These are phyloP conservation scores for Aureobasidium sp. DNA, from an alignment of 2,329 filamentous ascomycete genomes.

Conservation along the genomic window DNA sequence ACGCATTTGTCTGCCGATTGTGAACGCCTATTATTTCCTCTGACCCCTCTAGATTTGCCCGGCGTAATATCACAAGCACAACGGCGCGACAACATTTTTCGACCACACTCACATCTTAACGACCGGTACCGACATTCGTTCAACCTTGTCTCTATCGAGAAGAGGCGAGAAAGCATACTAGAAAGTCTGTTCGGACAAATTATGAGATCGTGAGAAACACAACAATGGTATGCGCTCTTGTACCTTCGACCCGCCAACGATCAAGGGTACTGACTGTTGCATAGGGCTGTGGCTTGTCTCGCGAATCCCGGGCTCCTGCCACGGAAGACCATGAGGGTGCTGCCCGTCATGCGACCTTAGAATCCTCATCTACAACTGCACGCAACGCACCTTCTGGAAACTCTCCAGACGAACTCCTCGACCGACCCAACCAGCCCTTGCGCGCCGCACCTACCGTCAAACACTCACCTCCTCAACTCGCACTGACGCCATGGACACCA, in stretches of 20 bases:
- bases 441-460: conserved; percentile 19
- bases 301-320: conserved; percentile 5
- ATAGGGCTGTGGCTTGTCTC: conserved; percentile 14
- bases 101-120: background rate
- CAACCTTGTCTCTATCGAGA: background rate
- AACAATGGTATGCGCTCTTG: conserved; percentile 13
- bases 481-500: conserved; percentile 58
- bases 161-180: background rate
- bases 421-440: conserved; percentile 25
- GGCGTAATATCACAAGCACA: conserved; percentile 1
- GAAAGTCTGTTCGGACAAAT: background rate
- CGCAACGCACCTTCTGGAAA: conserved; percentile 1
- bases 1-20: background rate
- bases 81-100: conserved; percentile 2
- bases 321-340: background rate
- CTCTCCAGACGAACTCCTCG: background rate
- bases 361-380: background rate
- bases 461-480: conserved; percentile 16
- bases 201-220: conserved; percentile 14
- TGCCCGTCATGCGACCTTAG: background rate
- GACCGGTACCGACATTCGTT: background rate
- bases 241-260: background rate
- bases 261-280: background rate
- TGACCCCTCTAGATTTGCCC: background rate
- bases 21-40: background rate